Evolutionary conservation across 345 rosid genomes (phyloP), one percentile per base, ranked within the genome.

Genomic region (Boechera retrofracta): DNA sequence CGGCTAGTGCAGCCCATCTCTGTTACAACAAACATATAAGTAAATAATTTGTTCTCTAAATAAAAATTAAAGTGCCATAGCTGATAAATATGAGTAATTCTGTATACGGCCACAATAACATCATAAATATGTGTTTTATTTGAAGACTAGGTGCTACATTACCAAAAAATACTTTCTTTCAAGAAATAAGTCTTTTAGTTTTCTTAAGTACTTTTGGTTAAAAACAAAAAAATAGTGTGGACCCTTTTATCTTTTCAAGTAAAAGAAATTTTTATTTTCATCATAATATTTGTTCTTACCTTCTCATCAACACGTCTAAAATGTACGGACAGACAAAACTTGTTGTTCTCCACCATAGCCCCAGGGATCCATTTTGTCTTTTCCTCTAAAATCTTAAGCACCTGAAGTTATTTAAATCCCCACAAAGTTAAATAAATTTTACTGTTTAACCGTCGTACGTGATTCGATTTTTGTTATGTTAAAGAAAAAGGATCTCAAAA

Each of bases 291-390:
- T 38, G 45, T 63, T 77, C 15, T 9, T 82, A 90, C 99, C 86
- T 87, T 86, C 83, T 96, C 98, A 63, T 93, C 93, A 58, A 96
- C 99, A 39, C 97, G 85, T 6, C 99, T 83, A 74, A 87, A 96
- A 81, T 96, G 99, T 51, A 96, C 96, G 73, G 99, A 88, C 53
- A 89, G 68, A 72, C 99, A 96, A 51, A 96, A 96, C 80, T 96
- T 96, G 89, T 96, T 96, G 77, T 88, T 87, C 83, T 96, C 99
- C 33, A 96, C 96, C 73, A 62, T 81, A 6, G 89, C 93, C 71
- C 99, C 98, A 1, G 87, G 87, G 45, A 89, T 88, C 15, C 87
- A 73, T 75, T 87, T 89, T 60, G 91, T 91, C 80, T 86, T 87
- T 78, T 91, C 86, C 60, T 79, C 77, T 80, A 90, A 75, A 47